Conservation (phyloP, 1,284 basidiomycete species). For the Afroboletus lepidellus region DNA sequence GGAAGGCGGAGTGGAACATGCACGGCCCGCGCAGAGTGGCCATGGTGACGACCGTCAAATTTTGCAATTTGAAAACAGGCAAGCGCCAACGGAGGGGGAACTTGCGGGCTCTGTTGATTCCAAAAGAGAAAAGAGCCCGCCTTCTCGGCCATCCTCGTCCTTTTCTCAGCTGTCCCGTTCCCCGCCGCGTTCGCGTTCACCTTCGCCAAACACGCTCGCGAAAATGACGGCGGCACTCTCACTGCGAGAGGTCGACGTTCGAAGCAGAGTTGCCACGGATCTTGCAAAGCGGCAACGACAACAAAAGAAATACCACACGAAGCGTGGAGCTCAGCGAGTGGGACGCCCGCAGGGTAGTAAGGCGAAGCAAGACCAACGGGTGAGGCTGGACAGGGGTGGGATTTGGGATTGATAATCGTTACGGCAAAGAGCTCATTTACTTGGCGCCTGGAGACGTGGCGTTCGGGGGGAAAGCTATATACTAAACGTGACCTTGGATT, state of each 20-base stretch:
- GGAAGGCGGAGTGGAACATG: conserved; percentile 20
- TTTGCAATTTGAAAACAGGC: conserved; percentile 16
- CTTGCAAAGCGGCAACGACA: conserved; percentile 64
- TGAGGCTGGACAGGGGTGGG: conserved; percentile 60
- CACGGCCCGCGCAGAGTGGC: conserved; percentile 26
- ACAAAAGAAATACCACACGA: conserved; percentile 72
- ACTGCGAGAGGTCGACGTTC: conserved; percentile 39
- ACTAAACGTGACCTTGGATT: conserved; percentile 10
- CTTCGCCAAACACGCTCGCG: conserved; percentile 37
- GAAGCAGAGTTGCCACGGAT: conserved; percentile 63
- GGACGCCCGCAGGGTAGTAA: conserved; percentile 83
- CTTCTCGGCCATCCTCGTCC: conserved; percentile 28
- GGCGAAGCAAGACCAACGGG: conserved; percentile 72
- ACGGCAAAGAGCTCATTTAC: conserved; percentile 15
- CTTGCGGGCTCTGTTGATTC: neutral
- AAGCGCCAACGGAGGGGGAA: neutral
- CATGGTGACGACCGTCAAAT: conserved; percentile 15
- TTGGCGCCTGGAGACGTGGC: neutral
- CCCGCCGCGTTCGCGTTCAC: conserved; percentile 46
- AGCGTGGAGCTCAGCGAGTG: conserved; percentile 59
- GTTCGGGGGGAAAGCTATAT: conserved; percentile 2
- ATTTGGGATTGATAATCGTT: conserved; percentile 54
- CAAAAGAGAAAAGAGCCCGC: conserved; percentile 28
- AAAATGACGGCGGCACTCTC: conserved; percentile 35
- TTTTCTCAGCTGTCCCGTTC: conserved; percentile 41